These are phyloP conservation scores for Globisporangium emineosum DNA, from an alignment of 352 stramenopile genomes.

Conservation along the genomic window DNA sequence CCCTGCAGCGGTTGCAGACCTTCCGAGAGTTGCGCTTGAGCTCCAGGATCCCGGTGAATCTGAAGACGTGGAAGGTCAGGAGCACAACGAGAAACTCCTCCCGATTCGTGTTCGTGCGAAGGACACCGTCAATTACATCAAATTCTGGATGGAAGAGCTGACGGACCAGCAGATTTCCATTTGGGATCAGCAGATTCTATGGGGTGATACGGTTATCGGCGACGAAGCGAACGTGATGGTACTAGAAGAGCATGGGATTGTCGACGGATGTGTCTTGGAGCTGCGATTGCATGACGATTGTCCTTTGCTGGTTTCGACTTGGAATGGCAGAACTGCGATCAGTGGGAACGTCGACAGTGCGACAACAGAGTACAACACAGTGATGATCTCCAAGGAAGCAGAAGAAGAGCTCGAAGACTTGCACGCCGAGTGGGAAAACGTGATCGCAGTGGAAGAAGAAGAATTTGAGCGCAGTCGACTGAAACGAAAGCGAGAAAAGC, in stretches of 20 bases:
- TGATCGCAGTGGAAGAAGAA: slow-evolving; percentile 51
- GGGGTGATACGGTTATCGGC: slow-evolving; percentile 72
- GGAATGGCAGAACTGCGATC: slow-evolving; percentile 48
- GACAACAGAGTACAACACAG: slow-evolving; percentile 65
- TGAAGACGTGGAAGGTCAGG: slow-evolving; percentile 16
- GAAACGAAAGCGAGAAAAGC: slow-evolving; percentile 47
- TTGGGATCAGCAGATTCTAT: slow-evolving; percentile 80
- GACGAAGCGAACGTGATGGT: slow-evolving; percentile 74
- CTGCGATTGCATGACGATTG: slow-evolving; percentile 77
- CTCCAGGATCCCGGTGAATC: slow-evolving; percentile 50
- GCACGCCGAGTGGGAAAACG: slow-evolving; percentile 64
- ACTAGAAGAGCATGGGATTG: slow-evolving; percentile 68
- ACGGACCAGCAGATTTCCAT: slow-evolving; percentile 77
- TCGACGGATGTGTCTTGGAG: slow-evolving; percentile 61
- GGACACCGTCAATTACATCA: slow-evolving; percentile 80
- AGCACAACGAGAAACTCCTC: slow-evolving; percentile 26
- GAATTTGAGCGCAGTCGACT: slow-evolving; percentile 49
- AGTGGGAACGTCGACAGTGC: slow-evolving; percentile 21
- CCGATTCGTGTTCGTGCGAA: slow-evolving; percentile 60
- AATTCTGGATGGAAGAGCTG: slow-evolving; percentile 80
- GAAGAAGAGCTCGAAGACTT: slow-evolving; percentile 72
- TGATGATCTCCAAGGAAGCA: slow-evolving; percentile 82
- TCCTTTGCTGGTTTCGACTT: slow-evolving; percentile 60
- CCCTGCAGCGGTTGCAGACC: slow-evolving; percentile 50
- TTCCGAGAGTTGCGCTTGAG: slow-evolving; percentile 68